Base-by-base conservation (phyloP, 371 early-diverging fungal genomes). In the Circinella minor region DNA sequence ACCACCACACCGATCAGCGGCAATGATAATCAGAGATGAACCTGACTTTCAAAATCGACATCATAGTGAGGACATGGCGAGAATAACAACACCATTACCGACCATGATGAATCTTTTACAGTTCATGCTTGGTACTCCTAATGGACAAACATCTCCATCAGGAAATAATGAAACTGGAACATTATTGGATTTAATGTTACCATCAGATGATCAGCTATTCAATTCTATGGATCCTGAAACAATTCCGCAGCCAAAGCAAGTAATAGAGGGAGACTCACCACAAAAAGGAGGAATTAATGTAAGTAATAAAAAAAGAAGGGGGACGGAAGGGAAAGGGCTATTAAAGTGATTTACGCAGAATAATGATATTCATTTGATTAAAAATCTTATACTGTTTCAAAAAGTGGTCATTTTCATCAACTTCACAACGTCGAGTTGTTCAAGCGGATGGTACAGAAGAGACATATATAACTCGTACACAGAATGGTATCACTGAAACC, bases 401-500 rank as follows among this genome's bases (percentile, higher is more conserved):
- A 4, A 36, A 70, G 70, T 82, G 78, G 78, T 67, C 72, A 34
- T 82, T 76, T 59, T 70, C 71, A 2, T 75, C 77, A 6, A 73
- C 77, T 2, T 77, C 82, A 4, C 71, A 72, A 39, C 71, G 76
- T 34, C 72, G 77, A 15, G 54, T 73, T 7, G 55, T 74, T 48
- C 60, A 69, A 9, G 72, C 81, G 1, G 81, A 83, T 65, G 83
- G 83, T 1, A 76, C 79, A 4, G 75, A 81, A 63, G 75, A 79
- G 69, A 77, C 81, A 0, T 66, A 68, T 6, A 72, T 65, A 3
- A 79, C 79, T 0, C 72, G 70, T 5, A 76, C 76, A 15, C 51
- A 61, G 7, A 80, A 83, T 36, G 83, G 81, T 27, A 63, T 74
- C 0, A 83, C 79, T 13, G 81, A 83, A 65, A 83, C 79, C 0